Evolutionary conservation across 2,329 filamentous ascomycete genomes (phyloP).

Genomic region (Aspergillus sojae): DNA sequence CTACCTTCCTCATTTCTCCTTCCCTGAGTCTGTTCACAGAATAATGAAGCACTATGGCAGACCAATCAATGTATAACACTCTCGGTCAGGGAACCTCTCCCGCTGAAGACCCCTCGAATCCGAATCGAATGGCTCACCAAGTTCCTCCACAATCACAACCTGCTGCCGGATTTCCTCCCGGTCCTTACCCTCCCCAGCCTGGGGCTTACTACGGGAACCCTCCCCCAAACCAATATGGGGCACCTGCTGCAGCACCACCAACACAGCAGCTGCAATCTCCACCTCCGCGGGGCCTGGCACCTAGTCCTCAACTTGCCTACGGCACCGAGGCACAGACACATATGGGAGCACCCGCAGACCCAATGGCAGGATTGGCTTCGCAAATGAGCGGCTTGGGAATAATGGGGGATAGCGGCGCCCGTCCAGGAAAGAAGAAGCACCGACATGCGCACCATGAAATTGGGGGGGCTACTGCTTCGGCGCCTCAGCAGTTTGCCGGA

Average conservation of each 20-base stretch:
- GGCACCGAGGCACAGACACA: constrained; percentile 29
- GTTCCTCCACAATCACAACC: constrained; percentile 56
- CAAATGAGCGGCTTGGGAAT: constrained; percentile 81
- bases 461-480: constrained; percentile 62
- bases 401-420: constrained; percentile 50
- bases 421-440: constrained; percentile 81
- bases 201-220: constrained; percentile 39
- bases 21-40: constrained; percentile 12
- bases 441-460: constrained; percentile 89
- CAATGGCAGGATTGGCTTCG: constrained; percentile 50
- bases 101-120: constrained; percentile 58
- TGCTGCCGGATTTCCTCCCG: constrained; percentile 37
- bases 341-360: constrained; percentile 29
- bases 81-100: constrained; percentile 37
- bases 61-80: constrained; percentile 45
- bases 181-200: constrained; percentile 42
- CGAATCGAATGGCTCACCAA: constrained; percentile 52
- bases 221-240: constrained; percentile 35
- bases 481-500: constrained; percentile 67
- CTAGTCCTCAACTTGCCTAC: constrained; percentile 30
- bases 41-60: constrained; percentile 45
- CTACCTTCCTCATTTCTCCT: constrained; percentile 10
- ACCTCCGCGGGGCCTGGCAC: constrained; percentile 23
- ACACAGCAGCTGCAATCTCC: constrained; percentile 28
- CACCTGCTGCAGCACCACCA: constrained; percentile 28